These are phyloP conservation scores for Eutrema japonicum DNA, from an alignment of 345 rosid genomes.

Conservation along the genomic window DNA sequence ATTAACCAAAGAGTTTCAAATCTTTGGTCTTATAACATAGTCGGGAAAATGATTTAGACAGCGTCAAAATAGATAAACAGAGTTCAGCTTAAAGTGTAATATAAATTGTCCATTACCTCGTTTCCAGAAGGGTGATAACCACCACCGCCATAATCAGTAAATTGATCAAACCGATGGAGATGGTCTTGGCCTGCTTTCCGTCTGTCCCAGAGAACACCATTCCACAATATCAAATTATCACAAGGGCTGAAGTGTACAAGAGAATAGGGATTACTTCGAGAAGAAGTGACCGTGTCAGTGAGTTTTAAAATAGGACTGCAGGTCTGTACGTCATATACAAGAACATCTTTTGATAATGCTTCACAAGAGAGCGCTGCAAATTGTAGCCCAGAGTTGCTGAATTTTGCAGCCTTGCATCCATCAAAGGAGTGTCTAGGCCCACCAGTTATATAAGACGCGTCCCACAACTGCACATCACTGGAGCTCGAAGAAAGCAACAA, in stretches of 20 bases:
- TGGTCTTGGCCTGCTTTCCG: slow-evolving; percentile 53
- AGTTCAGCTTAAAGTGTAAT: slow-evolving; percentile 1
- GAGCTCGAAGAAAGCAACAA: slow-evolving; percentile 85
- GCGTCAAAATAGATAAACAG: background rate
- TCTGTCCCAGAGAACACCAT: slow-evolving; percentile 87
- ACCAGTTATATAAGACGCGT: slow-evolving; percentile 65
- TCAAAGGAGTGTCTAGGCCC: slow-evolving; percentile 81
- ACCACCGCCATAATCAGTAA: slow-evolving; percentile 95
- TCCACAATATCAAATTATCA: slow-evolving; percentile 86
- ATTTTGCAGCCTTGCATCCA: slow-evolving; percentile 87
- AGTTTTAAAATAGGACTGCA: slow-evolving; percentile 51
- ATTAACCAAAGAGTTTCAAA: background rate
- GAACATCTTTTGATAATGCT: slow-evolving; percentile 67
- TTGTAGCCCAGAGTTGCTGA: slow-evolving; percentile 75
- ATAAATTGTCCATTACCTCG: slow-evolving; percentile 66
- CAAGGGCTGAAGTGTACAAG: slow-evolving; percentile 87
- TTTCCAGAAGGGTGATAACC: slow-evolving; percentile 98
- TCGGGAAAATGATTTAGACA: background rate
- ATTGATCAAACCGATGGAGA: slow-evolving; percentile 82
- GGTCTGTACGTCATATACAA: slow-evolving; percentile 82
- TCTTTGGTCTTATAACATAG: background rate
- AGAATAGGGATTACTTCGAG: slow-evolving; percentile 75
- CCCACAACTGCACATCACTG: slow-evolving; percentile 89
- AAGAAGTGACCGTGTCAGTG: slow-evolving; percentile 68
- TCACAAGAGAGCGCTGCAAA: slow-evolving; percentile 79